Base-by-base conservation (phyloP, 768 basidiomycete species). In the Rhodotorula diobovata region DNA sequence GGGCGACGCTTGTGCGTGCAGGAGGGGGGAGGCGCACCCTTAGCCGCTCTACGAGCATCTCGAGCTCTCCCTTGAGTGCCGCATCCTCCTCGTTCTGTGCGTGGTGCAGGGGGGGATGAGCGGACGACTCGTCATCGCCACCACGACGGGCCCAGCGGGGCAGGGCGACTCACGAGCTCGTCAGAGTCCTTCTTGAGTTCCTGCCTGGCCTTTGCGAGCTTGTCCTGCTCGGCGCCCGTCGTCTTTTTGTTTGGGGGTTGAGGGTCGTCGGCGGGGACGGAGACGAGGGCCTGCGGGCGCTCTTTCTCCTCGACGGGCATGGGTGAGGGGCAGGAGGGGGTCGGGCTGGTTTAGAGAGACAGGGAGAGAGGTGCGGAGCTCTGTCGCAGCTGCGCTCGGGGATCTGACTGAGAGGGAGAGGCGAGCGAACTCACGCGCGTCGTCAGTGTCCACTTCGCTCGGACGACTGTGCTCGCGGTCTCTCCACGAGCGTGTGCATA, bases 21-120 rank as follows among this genome's bases (percentile, higher is more conserved):
- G 37, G 45, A 10, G 48, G 50, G 53, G 2, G 32, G 46, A n/a
- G 32, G 77, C 85, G 66, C 77, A 93, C 95, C 84, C 90, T 91
- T 65, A 99, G 80, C 55, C 96, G 87, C 79, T 98, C 93, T 39
- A 95, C 87, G 35, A 98, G 86, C 93, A 99, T 93, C 80, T 98
- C 96, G 32, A 99, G 85, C 81, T 99, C 94, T 68, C 87, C 88
- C 82, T 90, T 91, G 69, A 99, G 86, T 78, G 93, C 90, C 43
- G 87, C 83, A 81, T 99, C 96, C 82, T 98, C 96, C 79, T 99
- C 96, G 37, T 90, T 93, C 93, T 76, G 70, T n/a, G 53, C 11
- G n/a, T 23, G n/a, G 0, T 53, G 7, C 16, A 34, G 55, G 1
- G 14, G 34, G 32, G 45, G 45, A 21, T 46, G 15, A 46, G 45